A percentile compares a stretch with the other conserved stretches of the same genome.
phyloP scores from a whole-genome alignment of 225 moss, liverwort and hornwort genomes.

The Neckera pumila region DNA sequence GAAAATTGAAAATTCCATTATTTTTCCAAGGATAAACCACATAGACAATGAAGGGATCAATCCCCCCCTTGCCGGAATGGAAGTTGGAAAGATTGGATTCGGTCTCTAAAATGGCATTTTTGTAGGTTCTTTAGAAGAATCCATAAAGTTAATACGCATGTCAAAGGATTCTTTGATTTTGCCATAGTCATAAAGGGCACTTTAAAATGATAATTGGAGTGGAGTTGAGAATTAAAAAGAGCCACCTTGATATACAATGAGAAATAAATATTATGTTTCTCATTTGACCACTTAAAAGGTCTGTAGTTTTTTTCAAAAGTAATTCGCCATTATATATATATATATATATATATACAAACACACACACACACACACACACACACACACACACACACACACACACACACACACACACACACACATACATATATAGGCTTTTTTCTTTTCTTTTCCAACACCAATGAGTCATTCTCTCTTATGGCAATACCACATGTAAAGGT shows the following conservation, averaged over 20 bases:
- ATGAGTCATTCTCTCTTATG: too few relatives aligned
- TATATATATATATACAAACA: too few relatives aligned
- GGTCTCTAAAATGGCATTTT: not conserved
- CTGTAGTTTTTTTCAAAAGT: too few relatives aligned
- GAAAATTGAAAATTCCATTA: too few relatives aligned
- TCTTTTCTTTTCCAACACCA: fast-evolving
- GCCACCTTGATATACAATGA: not conserved
- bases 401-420: too few relatives aligned
- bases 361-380: too few relatives aligned
- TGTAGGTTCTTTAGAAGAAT: not conserved
- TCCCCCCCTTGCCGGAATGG: too few relatives aligned
- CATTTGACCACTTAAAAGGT: not conserved
- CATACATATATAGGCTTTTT: fast-evolving
- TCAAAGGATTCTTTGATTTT: not conserved
- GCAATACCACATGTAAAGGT: too few relatives aligned
- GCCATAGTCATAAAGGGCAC: fast-evolving
- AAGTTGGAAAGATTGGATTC: not conserved
- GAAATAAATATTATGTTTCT: not conserved
- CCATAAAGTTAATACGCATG: not conserved
- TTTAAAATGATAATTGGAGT: not conserved
- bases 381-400: too few relatives aligned
- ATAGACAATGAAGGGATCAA: too few relatives aligned
- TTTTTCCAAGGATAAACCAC: too few relatives aligned
- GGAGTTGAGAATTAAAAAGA: not conserved
- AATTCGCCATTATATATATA: too few relatives aligned